Evolutionary conservation across 805 yeast genomes (phyloP).

Genomic region (Sugiyamaella boreocaroliniensis): DNA sequence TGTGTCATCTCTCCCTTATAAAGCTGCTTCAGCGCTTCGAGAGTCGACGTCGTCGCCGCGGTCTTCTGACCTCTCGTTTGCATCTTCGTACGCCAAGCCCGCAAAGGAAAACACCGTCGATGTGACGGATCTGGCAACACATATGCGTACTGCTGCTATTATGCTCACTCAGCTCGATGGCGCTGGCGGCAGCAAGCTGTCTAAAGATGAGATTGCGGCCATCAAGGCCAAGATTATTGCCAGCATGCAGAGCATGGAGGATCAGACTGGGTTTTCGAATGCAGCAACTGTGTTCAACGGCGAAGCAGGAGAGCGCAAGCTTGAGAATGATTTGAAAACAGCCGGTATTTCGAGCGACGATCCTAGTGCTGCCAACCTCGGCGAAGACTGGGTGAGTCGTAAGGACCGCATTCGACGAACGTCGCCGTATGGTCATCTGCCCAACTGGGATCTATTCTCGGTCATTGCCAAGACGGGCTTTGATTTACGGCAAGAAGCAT

Average conservation of each 20-base stretch:
- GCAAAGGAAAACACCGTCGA: conserved; percentile 18
- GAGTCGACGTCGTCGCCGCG: conserved; percentile 25
- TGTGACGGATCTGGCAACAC: conserved; percentile 66
- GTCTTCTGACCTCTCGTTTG: conserved; percentile 28
- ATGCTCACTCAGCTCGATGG: conserved; percentile 87
- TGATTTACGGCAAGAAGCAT: conserved; percentile 93
- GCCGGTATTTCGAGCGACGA: conserved; percentile 51
- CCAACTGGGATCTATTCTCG: conserved; percentile 91
- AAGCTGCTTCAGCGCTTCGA: neutral
- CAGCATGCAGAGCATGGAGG: conserved; percentile 71
- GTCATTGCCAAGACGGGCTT: conserved; percentile 96
- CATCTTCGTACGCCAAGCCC: conserved; percentile 31
- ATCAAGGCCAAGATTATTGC: conserved; percentile 64
- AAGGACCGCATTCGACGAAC: conserved; percentile 71
- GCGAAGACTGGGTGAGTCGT: conserved; percentile 89
- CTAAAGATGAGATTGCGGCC: conserved; percentile 55
- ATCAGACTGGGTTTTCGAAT: conserved; percentile 44
- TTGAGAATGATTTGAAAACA: conserved; percentile 86
- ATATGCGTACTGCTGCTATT: conserved; percentile 93
- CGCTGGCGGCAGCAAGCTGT: conserved; percentile 31
- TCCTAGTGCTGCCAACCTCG: conserved; percentile 53
- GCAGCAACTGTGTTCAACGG: conserved; percentile 45
- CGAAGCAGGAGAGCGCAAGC: conserved; percentile 82
- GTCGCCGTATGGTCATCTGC: conserved; percentile 76
- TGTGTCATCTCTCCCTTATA: conserved; percentile 9